These are phyloP conservation scores for Cenchrus purpureus DNA, from an alignment of 176 grass and related monocot species.

Conservation along the genomic window DNA sequence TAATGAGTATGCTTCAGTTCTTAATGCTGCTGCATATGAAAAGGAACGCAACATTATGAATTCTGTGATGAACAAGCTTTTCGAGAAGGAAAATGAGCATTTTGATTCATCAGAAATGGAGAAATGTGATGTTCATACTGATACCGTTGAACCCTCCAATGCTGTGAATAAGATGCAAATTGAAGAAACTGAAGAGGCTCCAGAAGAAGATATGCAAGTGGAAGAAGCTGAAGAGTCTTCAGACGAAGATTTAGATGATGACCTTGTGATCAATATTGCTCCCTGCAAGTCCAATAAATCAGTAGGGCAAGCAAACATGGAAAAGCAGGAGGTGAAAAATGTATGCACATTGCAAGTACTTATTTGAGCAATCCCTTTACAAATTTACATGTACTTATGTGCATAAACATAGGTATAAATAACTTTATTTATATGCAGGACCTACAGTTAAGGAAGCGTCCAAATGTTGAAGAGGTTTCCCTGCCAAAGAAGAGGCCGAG, in stretches of 20 bases:
- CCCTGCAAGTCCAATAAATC: constrained; percentile 49
- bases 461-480: constrained; percentile 35
- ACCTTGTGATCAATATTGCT: constrained; percentile 87
- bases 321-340: constrained; percentile 35
- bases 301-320: constrained; percentile 41
- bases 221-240: constrained; percentile 59
- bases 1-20: constrained; percentile 65
- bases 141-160: constrained; percentile 10
- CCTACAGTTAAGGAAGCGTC: constrained; percentile 21
- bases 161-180: constrained; percentile 33
- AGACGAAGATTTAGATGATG: constrained; percentile 78
- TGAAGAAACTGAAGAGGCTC: constrained; percentile 48
- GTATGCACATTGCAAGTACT: constrained; percentile 48
- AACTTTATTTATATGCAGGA: constrained; percentile 51
- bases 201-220: constrained; percentile 56
- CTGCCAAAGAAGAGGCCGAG: constrained; percentile 50
- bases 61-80: constrained; percentile 84
- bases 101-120: constrained; percentile 37
- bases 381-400: constrained; percentile 19
- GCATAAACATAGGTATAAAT: background rate
- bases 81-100: constrained; percentile 60
- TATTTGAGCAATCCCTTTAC: background rate
- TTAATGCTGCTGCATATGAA: constrained; percentile 68
- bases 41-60: constrained; percentile 89
- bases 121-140: constrained; percentile 10